phyloP scores from a whole-genome alignment of 768 basidiomycete species.

The Trametes gibbosa region DNA sequence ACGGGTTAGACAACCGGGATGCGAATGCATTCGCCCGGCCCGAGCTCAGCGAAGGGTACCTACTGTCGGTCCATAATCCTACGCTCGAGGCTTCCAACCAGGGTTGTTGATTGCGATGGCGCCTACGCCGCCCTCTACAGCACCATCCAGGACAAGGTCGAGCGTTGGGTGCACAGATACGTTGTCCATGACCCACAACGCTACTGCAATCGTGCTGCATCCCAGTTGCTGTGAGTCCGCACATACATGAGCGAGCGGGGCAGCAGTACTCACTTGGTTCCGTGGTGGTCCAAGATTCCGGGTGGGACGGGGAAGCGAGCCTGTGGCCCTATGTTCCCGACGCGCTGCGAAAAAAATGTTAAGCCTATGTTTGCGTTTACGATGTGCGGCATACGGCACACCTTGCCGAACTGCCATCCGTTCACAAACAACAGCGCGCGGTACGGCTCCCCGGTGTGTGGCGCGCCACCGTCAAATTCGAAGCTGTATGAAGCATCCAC shows the following conservation, averaged over 20 bases:
- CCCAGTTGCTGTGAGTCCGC: background rate
- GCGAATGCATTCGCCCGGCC: no score
- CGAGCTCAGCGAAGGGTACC: no score
- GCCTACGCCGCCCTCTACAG: slow-evolving; percentile 65
- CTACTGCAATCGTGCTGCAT: slow-evolving; percentile 42
- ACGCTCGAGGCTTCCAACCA: slow-evolving; percentile 35
- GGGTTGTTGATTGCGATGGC: slow-evolving; percentile 57
- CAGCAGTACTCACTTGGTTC: slow-evolving; percentile 54
- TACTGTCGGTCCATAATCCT: background rate
- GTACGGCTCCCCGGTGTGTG: slow-evolving; percentile 57
- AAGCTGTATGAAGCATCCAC: slow-evolving; percentile 71
- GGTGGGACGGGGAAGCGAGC: slow-evolving; percentile 79
- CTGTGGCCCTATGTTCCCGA: slow-evolving; percentile 51
- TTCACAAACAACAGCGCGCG: slow-evolving; percentile 78
- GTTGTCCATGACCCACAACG: slow-evolving; percentile 64
- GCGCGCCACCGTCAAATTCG: slow-evolving; percentile 45
- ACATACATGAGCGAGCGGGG: background rate
- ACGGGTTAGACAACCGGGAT: no score
- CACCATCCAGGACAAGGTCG: slow-evolving; percentile 50
- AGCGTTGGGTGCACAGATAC: slow-evolving; percentile 49
- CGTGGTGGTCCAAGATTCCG: slow-evolving; percentile 73
- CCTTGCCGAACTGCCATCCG: slow-evolving; percentile 91
- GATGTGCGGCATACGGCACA: slow-evolving; percentile 27
- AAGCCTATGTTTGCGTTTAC: background rate
- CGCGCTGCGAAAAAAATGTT: slow-evolving; percentile 16